Evolutionary conservation across 73 alveolate species (phyloP).

Genomic region (Effrenium voratum): DNA sequence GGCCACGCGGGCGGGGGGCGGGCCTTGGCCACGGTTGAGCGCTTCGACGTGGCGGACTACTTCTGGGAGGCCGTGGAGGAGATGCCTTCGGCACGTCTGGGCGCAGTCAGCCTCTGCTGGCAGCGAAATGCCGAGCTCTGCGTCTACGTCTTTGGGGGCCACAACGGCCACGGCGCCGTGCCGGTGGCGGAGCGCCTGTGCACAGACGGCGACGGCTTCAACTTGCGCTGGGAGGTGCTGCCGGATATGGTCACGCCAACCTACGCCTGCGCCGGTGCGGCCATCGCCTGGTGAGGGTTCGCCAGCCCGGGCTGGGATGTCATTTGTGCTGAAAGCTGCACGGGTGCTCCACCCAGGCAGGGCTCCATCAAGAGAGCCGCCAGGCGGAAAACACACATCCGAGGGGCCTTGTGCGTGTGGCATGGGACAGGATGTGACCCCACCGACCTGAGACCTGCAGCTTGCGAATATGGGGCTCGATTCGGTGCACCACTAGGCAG

Average conservation of each 20-base stretch:
- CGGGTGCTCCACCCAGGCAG: too few species aligned
- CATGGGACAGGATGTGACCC: too few species aligned
- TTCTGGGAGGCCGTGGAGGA: slow-evolving; percentile 48
- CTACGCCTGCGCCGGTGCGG: slow-evolving; percentile 59
- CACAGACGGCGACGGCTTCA: slow-evolving; percentile 20
- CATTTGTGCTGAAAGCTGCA: too few species aligned
- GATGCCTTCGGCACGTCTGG: slow-evolving; percentile 66
- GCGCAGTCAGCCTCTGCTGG: slow-evolving; percentile 64
- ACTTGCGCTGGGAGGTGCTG: slow-evolving; percentile 6
- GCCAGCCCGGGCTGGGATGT: not conserved
- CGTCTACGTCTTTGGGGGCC: slow-evolving; percentile 69
- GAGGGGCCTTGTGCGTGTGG: too few species aligned
- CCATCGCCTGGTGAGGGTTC: slow-evolving; percentile 6
- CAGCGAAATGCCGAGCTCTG: not conserved
- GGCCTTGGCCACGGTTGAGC: slow-evolving; percentile 57
- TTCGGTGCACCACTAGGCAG: too few species aligned
- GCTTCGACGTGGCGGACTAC: slow-evolving; percentile 52
- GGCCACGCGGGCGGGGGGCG: slow-evolving; percentile 83
- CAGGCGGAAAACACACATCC: too few species aligned
- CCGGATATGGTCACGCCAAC: slow-evolving; percentile 3
- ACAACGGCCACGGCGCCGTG: slow-evolving; percentile 71
- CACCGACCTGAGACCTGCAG: too few species aligned
- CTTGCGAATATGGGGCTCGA: too few species aligned
- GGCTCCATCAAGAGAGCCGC: too few species aligned
- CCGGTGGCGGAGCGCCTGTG: slow-evolving; percentile 35